Percentiles rank a stretch among this genome's conserved stretches.
Conservation (phyloP, 305 asterid species). For the Rubia tinctorum region DNA sequence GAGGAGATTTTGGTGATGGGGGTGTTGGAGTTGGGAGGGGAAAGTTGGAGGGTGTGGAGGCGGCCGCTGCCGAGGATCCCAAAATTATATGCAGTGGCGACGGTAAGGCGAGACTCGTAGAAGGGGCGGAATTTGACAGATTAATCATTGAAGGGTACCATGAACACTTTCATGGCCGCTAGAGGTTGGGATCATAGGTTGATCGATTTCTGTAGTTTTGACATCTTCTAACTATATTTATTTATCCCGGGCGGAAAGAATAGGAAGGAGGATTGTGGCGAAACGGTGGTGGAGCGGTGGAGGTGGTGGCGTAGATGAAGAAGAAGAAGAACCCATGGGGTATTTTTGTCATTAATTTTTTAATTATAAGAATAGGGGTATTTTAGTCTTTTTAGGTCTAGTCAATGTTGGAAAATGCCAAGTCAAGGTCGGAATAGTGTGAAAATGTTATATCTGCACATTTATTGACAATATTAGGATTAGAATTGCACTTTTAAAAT, state of each 20-base stretch:
- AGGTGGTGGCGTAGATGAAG: too few species aligned
- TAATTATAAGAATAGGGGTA: too few species aligned
- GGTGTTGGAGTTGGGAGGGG: conserved; percentile 38
- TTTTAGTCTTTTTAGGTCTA: too few species aligned
- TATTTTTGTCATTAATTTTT: too few species aligned
- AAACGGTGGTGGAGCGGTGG: too few species aligned
- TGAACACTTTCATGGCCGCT: conserved; percentile 74
- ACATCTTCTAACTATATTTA: background rate
- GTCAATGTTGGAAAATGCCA: too few species aligned
- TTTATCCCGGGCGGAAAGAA: background rate
- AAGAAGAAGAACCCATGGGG: too few species aligned
- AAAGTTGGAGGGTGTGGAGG: conserved; percentile 78
- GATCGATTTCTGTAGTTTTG: background rate
- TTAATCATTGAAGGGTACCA: conserved; percentile 91
- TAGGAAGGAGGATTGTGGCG: too few species aligned
- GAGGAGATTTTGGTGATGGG: conserved; percentile 61
- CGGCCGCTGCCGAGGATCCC: conserved; percentile 98
- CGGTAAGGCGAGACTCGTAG: conserved; percentile 80
- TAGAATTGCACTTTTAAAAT: too few species aligned
- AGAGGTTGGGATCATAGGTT: conserved; percentile 17
- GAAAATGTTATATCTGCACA: too few species aligned
- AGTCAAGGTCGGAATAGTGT: too few species aligned
- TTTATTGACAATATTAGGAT: too few species aligned
- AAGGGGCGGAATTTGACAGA: conserved; percentile 93
- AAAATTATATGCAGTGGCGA: conserved; percentile 90